Percentiles rank a stretch among this genome's conserved stretches.
Evolutionary conservation across 441 rosid genomes (phyloP).

Genomic region (Adansonia madagascariensis): DNA sequence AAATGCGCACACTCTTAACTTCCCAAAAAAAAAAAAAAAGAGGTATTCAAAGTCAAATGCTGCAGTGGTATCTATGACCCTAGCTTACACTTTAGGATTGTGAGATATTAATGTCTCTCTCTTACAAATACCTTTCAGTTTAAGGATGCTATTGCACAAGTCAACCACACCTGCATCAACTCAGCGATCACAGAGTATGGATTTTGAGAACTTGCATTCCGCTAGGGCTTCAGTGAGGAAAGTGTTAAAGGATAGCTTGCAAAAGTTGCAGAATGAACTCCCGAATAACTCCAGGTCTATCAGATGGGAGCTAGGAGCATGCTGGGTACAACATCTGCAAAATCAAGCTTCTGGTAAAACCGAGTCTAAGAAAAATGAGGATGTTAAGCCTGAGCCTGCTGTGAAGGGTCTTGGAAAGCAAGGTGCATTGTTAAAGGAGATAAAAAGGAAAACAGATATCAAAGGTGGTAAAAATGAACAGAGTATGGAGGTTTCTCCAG

Average conservation of each 20-base stretch:
- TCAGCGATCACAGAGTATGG: slow-evolving; percentile 67
- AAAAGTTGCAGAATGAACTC: slow-evolving; percentile 65
- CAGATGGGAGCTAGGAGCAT: slow-evolving; percentile 87
- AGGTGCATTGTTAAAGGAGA: slow-evolving; percentile 79
- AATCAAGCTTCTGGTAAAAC: slow-evolving; percentile 76
- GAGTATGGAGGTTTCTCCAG: slow-evolving; percentile 47
- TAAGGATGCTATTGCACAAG: slow-evolving; percentile 77
- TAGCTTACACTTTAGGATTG: background rate
- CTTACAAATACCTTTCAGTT: slow-evolving; percentile 50
- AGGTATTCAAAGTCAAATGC: background rate
- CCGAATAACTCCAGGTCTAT: slow-evolving; percentile 50
- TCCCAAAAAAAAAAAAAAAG: background rate
- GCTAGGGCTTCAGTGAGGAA: slow-evolving; percentile 61
- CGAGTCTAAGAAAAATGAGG: slow-evolving; percentile 75
- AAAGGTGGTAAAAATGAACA: slow-evolving; percentile 55
- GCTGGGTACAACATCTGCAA: slow-evolving; percentile 85
- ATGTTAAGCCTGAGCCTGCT: slow-evolving; percentile 64
- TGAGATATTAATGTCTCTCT: slow-evolving; percentile 31
- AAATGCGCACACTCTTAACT: slow-evolving; percentile 5
- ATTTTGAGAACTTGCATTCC: slow-evolving; percentile 48
- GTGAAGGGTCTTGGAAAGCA: slow-evolving; percentile 87
- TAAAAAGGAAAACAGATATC: slow-evolving; percentile 66
- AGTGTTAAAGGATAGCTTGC: slow-evolving; percentile 63
- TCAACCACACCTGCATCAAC: slow-evolving; percentile 55
- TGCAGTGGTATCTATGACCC: background rate